These are phyloP conservation scores for Pichia kluyveri DNA, from an alignment of 805 yeast genomes.

Conservation along the genomic window DNA sequence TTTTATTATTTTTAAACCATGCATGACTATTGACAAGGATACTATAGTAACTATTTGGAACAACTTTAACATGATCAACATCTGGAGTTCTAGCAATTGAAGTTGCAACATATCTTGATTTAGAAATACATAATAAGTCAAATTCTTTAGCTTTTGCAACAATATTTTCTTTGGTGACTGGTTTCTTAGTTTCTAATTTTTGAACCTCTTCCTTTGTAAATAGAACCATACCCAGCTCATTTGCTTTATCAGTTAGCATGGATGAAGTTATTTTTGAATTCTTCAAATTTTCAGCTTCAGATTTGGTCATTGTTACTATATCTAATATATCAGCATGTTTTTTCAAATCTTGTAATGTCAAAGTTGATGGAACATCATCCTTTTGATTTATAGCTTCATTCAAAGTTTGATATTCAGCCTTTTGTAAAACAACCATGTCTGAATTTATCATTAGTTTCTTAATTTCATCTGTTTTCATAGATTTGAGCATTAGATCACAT, in stretches of 20 bases:
- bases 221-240: constrained; percentile 32
- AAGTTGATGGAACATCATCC: constrained; percentile 4
- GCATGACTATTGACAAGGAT: constrained; percentile 39
- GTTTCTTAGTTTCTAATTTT: constrained; percentile 9
- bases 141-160: constrained; percentile 32
- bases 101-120: constrained; percentile 52
- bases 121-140: constrained; percentile 50
- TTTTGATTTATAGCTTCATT: constrained; percentile 1
- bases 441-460: constrained; percentile 3
- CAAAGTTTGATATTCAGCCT: constrained; percentile 10
- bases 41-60: constrained; percentile 58
- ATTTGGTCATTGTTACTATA: constrained; percentile 24
- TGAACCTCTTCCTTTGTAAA: constrained; percentile 20
- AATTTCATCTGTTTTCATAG: neutral
- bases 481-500: neutral
- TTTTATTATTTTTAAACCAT: constrained; percentile 20
- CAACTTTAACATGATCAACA: constrained; percentile 45
- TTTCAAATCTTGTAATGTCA: constrained; percentile 10
- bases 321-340: constrained; percentile 24
- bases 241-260: constrained; percentile 30
- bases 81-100: constrained; percentile 50
- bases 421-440: constrained; percentile 14
- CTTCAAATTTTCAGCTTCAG: constrained; percentile 25
- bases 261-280: constrained; percentile 22
- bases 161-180: constrained; percentile 20